Evolutionary conservation across 345 rosid species (phyloP), one percentile per base, ranked within the genome.

Genomic region (Atalantia buxifolia): DNA sequence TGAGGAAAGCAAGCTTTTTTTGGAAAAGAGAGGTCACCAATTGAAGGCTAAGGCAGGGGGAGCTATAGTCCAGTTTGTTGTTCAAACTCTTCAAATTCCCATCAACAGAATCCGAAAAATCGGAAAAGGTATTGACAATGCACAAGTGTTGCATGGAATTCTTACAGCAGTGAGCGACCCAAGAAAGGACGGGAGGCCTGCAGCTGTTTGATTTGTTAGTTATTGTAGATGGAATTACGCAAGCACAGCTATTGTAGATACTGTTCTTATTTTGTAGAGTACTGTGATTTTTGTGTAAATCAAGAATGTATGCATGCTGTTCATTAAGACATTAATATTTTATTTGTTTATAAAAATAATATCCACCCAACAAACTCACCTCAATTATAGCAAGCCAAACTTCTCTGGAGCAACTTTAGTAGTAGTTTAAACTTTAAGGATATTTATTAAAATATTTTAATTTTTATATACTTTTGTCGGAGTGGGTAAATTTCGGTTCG

Each of bases 101-200:
- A 14, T 59, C 5, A 69, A 82, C 9, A 27, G 60, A 59, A 88
- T 87, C 22, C 82, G 90, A 66, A 90, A 82, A 79, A 16, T 38
- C 13, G 84, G 84, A 6, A 83, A 82, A 75, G 77, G 83, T 40
- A 71, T 40, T n/a, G 76, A 62, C 40, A 77, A 63, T 53, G 64
- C 74, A 12, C 4, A 18, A 9, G 66, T 80, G 31, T 66, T 80
- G 61, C 91, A 59, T n/a, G 98, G 99, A 59, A 82, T 56, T 31
- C 89, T 94, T 25, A 90, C 93, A 22, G 98, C 92, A 24, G 99
- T 94, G 24, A 85, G 97, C 76, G 98, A 96, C 78, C 99, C 97
- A 6, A 82, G 97, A 81, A 96, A 96, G 77, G 91, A 91, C 78
- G 98, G 98, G 61, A 88, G 82, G 75, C 98, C 98, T 60, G 99